These are phyloP conservation scores for Hypomontagnella submonticulosa DNA, from an alignment of 495 filamentous ascomycete species.

Conservation along the genomic window DNA sequence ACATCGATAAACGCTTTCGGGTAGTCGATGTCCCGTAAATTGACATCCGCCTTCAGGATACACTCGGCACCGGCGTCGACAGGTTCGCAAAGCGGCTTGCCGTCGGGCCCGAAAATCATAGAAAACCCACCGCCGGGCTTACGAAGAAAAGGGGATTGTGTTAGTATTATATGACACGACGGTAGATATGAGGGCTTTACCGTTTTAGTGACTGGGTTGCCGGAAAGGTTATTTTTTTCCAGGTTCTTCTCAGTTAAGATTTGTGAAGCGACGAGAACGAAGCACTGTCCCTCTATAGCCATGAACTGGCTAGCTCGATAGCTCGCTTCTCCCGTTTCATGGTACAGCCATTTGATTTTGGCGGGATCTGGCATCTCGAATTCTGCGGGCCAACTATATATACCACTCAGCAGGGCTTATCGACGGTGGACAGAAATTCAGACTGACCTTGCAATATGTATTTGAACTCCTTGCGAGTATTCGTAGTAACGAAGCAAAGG, in stretches of 20 bases:
- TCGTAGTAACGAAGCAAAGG: slow-evolving; percentile 69
- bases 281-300: slow-evolving; percentile 64
- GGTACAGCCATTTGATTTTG: slow-evolving; percentile 49
- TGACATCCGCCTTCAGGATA: slow-evolving; percentile 60
- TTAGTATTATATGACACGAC: slow-evolving; percentile 27
- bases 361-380: slow-evolving; percentile 51
- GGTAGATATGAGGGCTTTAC: slow-evolving; percentile 29
- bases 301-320: slow-evolving; percentile 53
- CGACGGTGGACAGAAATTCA: slow-evolving; percentile 17
- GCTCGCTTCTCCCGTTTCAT: slow-evolving; percentile 49
- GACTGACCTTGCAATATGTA: slow-evolving; percentile 69
- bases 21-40: slow-evolving; percentile 55
- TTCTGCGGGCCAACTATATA: slow-evolving; percentile 46
- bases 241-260: slow-evolving; percentile 55
- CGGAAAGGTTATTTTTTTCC: slow-evolving; percentile 50
- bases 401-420: slow-evolving; percentile 19
- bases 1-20: slow-evolving; percentile 59
- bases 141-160: slow-evolving; percentile 31
- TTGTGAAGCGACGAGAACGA: slow-evolving; percentile 61
- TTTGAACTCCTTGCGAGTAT: slow-evolving; percentile 60
- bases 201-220: slow-evolving; percentile 50
- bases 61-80: slow-evolving; percentile 51
- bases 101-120: slow-evolving; percentile 66
- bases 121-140: slow-evolving; percentile 61
- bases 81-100: slow-evolving; percentile 55